Base-by-base conservation (phyloP, 140 eudicot genomes). In the Ambrosia hybrid region DNA sequence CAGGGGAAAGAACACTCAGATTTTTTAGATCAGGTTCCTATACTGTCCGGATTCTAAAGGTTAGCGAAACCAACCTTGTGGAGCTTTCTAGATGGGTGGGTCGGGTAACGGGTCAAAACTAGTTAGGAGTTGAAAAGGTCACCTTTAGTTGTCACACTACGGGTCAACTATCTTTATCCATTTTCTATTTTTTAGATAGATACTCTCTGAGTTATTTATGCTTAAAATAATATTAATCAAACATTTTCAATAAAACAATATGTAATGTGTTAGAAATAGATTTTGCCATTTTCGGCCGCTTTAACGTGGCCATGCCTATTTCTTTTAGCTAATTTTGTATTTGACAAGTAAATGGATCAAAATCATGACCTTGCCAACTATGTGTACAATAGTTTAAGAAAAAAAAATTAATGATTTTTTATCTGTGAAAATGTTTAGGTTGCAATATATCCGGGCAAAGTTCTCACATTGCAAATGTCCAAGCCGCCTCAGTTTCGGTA, bases 391-490 rank as follows among this genome's bases (percentile, higher is more conserved):
- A 55, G 65, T 70, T 55, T 43, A 15, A 38, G 4, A 57, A 51
- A 11, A 15, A 68, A 8, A 17, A 43, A 48, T 48, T 1, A 48
- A 7, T 48, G 9, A 7, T 59, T 37, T 57, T 51, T 68, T 0
- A 33, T n/a, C 6, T 26, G n/a, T n/a, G n/a, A 73, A 55, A 53
- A 9, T 57, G 34, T 60, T 70, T 81, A 89, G 98, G 98, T 88
- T 72, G 97, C 99, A 39, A 90, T 94, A 34, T 94, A 90, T 78
- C 95, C 97, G 11, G 97, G 99, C 78, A 88, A 91, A 34, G 99
- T 94, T 62, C 95, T 94, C 60, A 83, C 97, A 0, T 68, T 94
- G 66, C 96, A 90, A 78, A 94, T 94, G 97, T 84, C 97, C 33
- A 94, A 94, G 83, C 99, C 99, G 57, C 90, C 95, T 43, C 97